These are phyloP conservation scores for Syzygium syzygioides DNA, from an alignment of 441 rosid genomes.

Conservation along the genomic window DNA sequence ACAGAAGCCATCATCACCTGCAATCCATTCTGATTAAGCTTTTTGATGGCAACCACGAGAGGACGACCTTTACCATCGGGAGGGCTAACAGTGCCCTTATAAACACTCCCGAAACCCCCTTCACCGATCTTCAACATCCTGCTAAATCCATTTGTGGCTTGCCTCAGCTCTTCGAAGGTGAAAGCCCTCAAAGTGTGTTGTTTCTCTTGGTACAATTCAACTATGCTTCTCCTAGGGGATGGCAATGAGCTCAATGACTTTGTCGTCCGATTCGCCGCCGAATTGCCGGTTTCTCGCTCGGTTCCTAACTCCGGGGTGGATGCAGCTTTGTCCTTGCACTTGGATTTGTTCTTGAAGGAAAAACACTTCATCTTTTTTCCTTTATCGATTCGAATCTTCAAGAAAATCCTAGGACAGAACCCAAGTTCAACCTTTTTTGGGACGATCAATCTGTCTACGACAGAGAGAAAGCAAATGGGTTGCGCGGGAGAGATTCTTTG, in stretches of 20 bases:
- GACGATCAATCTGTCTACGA: neutral
- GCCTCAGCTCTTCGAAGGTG: slow-evolving; percentile 32
- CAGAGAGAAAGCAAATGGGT: neutral
- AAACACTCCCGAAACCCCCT: slow-evolving; percentile 60
- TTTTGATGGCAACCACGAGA: slow-evolving; percentile 42
- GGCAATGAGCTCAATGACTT: slow-evolving; percentile 23
- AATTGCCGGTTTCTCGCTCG: neutral
- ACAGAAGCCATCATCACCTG: slow-evolving; percentile 28
- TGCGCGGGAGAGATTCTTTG: neutral
- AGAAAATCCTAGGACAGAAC: neutral
- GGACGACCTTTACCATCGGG: slow-evolving; percentile 16
- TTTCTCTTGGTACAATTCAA: slow-evolving; percentile 34
- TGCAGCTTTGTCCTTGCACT: slow-evolving; percentile 4
- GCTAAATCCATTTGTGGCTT: slow-evolving; percentile 37
- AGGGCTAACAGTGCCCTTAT: slow-evolving; percentile 31
- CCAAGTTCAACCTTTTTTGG: neutral
- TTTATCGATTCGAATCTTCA: neutral
- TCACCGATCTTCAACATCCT: slow-evolving; percentile 40
- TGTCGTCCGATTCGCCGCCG: slow-evolving; percentile 10
- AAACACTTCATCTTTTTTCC: slow-evolving; percentile 36
- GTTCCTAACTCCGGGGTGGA: slow-evolving; percentile 27
- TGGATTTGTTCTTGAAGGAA: slow-evolving; percentile 38
- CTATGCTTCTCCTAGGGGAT: slow-evolving; percentile 29
- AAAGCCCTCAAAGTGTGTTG: slow-evolving; percentile 36
- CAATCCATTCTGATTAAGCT: slow-evolving; percentile 35